These are phyloP conservation scores for Ramularia collo-cygni DNA, from an alignment of 2,329 filamentous ascomycete species.

Conservation along the genomic window DNA sequence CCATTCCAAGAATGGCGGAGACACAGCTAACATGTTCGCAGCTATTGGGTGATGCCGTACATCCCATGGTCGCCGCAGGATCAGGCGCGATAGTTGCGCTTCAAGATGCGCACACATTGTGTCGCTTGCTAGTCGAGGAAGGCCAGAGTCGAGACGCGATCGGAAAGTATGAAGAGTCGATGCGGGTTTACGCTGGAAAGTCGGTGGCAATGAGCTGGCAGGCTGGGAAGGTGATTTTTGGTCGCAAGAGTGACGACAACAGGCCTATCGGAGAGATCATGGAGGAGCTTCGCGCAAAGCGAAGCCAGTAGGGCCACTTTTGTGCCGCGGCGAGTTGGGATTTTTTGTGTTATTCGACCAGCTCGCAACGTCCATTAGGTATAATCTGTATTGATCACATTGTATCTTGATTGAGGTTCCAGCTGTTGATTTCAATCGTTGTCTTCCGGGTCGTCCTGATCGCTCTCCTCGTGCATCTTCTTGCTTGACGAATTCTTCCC, in stretches of 20 bases:
- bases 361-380: too few species aligned
- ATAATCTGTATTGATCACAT: too few species aligned
- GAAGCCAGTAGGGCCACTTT: neutral
- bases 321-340: too few species aligned
- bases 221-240: slow-evolving; percentile 1
- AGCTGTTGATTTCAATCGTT: slow-evolving; percentile 1
- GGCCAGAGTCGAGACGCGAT: neutral
- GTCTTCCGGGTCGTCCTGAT: slow-evolving; percentile 6
- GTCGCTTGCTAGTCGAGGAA: neutral
- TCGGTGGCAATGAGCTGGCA: slow-evolving; percentile 2
- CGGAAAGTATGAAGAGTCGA: neutral
- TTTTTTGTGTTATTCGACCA: too few species aligned
- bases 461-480: slow-evolving; percentile 1
- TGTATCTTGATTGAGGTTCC: too few species aligned
- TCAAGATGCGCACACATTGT: slow-evolving; percentile 27
- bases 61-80: slow-evolving; percentile 41
- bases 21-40: too few species aligned
- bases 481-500: slow-evolving; percentile 3
- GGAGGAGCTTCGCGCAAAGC: slow-evolving; percentile 3
- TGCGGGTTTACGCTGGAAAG: slow-evolving; percentile 1
- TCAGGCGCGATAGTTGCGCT: slow-evolving; percentile 42
- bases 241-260: slow-evolving; percentile 1
- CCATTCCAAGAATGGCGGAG: too few species aligned
- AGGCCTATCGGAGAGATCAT: neutral
- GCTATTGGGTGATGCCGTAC: slow-evolving; percentile 38